Percentiles rank a stretch among this genome's conserved stretches.
phyloP scores from a whole-genome alignment of 2,329 filamentous ascomycete species.

The Arthroderma sp. region DNA sequence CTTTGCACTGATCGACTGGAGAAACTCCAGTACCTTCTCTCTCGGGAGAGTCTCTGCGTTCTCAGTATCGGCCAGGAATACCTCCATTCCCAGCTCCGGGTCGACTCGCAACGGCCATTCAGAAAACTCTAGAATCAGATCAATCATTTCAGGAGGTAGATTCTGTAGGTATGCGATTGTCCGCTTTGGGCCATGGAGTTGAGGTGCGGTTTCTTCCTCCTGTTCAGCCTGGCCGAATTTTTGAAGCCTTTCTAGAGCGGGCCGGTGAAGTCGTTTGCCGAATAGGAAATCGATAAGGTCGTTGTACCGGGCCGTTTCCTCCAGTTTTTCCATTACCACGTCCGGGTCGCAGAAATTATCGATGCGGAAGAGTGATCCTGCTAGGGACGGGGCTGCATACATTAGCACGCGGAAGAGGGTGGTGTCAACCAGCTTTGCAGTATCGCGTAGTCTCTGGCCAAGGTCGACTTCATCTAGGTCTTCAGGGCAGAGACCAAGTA shows the following conservation, averaged over 20 bases:
- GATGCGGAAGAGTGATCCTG: constrained; percentile 81
- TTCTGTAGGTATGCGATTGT: constrained; percentile 86
- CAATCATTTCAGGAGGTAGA: constrained; percentile 72
- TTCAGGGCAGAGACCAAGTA: constrained; percentile 38
- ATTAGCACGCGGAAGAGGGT: constrained; percentile 91
- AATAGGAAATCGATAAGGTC: constrained; percentile 97
- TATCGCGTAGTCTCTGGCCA: constrained; percentile 57
- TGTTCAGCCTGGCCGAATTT: constrained; percentile 50
- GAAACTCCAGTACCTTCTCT: constrained; percentile 59
- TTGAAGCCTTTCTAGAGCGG: constrained; percentile 68
- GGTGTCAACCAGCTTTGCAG: constrained; percentile 79
- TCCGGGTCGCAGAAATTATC: constrained; percentile 95
- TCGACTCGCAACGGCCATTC: constrained; percentile 70
- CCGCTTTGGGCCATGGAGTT: constrained; percentile 65
- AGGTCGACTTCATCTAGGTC: constrained; percentile 43
- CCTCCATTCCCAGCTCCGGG: constrained; percentile 69
- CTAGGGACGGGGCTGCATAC: constrained; percentile 74
- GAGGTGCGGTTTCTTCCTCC: constrained; percentile 27
- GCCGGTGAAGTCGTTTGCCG: constrained; percentile 81
- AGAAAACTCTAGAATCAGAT: constrained; percentile 81
- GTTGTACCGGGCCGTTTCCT: constrained; percentile 77
- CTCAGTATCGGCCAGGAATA: constrained; percentile 85
- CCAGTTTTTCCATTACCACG: constrained; percentile 83
- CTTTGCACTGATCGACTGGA: constrained; percentile 53
- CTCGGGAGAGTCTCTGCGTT: constrained; percentile 85